Base-by-base conservation (phyloP, 805 yeast genomes). In the Ogataea salicorniae region DNA sequence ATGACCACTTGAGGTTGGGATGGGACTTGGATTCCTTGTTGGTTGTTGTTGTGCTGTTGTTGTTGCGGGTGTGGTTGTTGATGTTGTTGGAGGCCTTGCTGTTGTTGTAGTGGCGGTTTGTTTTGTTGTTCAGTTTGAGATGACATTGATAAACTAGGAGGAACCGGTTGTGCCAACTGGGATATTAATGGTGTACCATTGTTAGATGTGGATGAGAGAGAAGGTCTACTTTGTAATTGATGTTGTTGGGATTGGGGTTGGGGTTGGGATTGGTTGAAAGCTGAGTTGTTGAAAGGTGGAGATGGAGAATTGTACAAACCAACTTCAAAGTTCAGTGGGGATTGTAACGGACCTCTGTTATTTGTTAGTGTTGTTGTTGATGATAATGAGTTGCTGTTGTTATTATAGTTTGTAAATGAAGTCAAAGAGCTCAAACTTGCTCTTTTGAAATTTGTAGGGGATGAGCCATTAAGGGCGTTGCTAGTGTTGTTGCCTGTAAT, bases 1-100 rank as follows among this genome's bases (percentile, higher is more conserved):
- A 60, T 52, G 26, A 44, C 39, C 6, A 44, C 38, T 55, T 6
- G 59, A 53, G 47, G 45, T 45, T 39, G 22, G 41, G 23, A 33
- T 33, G 56, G 61, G 6, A 48, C 42, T 34, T 51, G 55, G 18
- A 29, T 16, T 22, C 34, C 46, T 20, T 37, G 45, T 34, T 48
- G 42, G 36, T 34, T 34, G 36, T 15, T 34, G 2, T 34, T 34
- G n/a, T 6, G 35, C 15, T 58, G 51, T 31, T 58, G 48, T 36
- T 37, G 51, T 26, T 38, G 46, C n/a, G n/a, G n/a, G n/a, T n/a
- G n/a, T n/a, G n/a, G n/a, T n/a, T 41, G 46, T 14, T 23, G 40
- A 8, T 34, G 17, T 34, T 34, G 41, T 13, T 37, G 50, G 54
- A 22, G 22, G 7, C 17, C 20, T 23, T 22, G 41, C 2, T 22